Evolutionary conservation across 768 basidiomycete genomes (phyloP).

Genomic region (Gymnopilus junonius): DNA sequence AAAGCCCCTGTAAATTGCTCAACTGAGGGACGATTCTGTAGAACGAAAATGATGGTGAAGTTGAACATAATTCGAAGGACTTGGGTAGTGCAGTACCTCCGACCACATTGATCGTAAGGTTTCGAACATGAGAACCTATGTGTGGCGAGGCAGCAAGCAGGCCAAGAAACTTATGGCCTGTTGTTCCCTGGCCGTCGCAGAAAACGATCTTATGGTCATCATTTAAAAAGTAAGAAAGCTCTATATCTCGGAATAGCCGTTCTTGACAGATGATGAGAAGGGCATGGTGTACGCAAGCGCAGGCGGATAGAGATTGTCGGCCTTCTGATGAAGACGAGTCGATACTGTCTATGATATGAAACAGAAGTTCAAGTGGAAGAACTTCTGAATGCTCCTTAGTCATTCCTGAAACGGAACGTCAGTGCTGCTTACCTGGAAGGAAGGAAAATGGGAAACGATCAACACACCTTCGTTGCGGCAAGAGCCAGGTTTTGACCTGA

Average conservation of each 20-base stretch:
- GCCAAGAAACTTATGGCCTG: not conserved
- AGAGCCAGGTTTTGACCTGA: too few species aligned
- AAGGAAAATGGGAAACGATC: too few species aligned
- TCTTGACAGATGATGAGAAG: not conserved
- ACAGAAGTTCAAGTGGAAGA: not conserved
- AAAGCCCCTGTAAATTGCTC: not conserved
- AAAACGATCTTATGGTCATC: not conserved
- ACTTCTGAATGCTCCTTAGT: too few species aligned
- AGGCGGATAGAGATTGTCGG: not conserved
- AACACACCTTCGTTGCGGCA: too few species aligned
- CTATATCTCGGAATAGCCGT: not conserved
- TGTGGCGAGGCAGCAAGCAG: not conserved
- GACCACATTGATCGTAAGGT: not conserved
- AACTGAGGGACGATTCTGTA: not conserved
- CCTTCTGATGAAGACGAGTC: not conserved
- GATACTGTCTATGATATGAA: not conserved
- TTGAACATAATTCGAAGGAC: not conserved
- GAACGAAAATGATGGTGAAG: not conserved
- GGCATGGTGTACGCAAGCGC: not conserved
- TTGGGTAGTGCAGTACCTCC: too few species aligned
- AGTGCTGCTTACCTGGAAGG: too few species aligned
- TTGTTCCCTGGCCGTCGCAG: not conserved
- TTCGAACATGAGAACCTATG: not conserved
- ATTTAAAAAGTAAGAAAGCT: not conserved
- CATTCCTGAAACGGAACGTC: too few species aligned